A percentile compares a stretch with the other conserved stretches of the same genome.
Evolutionary conservation across 768 basidiomycete species (phyloP).

Genomic region (Sarcodon sp.): DNA sequence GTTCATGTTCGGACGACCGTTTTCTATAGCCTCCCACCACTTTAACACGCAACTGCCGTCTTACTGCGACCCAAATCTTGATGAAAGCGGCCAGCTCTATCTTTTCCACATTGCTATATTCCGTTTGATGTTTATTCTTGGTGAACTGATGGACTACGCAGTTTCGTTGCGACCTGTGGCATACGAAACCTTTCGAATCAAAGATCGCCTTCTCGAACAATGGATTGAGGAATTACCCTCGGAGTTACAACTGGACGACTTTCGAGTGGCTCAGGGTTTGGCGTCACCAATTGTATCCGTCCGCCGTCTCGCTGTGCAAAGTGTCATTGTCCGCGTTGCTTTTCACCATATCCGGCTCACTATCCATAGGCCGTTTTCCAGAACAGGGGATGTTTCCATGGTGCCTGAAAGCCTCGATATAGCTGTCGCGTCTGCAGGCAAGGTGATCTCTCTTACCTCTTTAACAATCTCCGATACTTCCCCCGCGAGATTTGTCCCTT

Average conservation of each 20-base stretch:
- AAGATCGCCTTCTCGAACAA: conserved; percentile 50
- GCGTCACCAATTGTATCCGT: conserved; percentile 38
- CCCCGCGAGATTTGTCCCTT: conserved; percentile 42
- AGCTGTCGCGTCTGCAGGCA: conserved; percentile 61
- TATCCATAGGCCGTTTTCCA: conserved; percentile 62
- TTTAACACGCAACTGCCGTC: conserved; percentile 67
- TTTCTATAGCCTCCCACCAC: conserved; percentile 59
- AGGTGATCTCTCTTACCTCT: conserved; percentile 34
- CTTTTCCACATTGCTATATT: conserved; percentile 61
- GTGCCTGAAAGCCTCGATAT: conserved; percentile 31
- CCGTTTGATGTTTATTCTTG: conserved; percentile 55
- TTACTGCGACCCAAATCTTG: conserved; percentile 42
- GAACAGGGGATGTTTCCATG: conserved; percentile 10
- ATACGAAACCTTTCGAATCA: conserved; percentile 53
- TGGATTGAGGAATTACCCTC: conserved; percentile 63
- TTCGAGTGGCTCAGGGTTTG: conserved; percentile 50
- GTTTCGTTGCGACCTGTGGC: conserved; percentile 55
- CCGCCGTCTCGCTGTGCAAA: conserved; percentile 58
- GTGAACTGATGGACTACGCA: conserved; percentile 71
- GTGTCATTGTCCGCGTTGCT: conserved; percentile 58
- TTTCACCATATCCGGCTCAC: conserved; percentile 71
- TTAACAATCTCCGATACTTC: conserved; percentile 1
- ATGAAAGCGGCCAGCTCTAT: conserved; percentile 41
- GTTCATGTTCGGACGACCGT: conserved; percentile 68
- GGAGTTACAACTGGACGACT: conserved; percentile 64